Base-by-base conservation (phyloP, 768 basidiomycete species). In the Daedaleopsis nitida region DNA sequence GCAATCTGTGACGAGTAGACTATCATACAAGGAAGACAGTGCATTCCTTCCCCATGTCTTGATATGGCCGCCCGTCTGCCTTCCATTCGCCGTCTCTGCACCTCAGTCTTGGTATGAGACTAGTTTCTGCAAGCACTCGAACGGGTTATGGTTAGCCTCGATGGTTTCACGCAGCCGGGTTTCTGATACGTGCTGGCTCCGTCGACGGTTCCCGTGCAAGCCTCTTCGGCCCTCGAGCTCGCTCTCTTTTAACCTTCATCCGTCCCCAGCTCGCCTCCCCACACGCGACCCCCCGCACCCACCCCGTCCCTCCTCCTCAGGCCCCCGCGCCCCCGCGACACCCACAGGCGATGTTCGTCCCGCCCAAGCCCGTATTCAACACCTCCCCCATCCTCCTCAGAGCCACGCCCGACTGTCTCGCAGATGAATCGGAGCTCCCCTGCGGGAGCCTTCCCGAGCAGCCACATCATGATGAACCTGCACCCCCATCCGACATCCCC, bases 401-500 rank as follows among this genome's bases (percentile, higher is more conserved):
- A 7, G 24, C 47, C 47, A 21, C 47, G 39, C 17, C 39, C 39
- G 39, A 42, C 37, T 38, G 37, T 14, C 37, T 14, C 8, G 12
- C 2, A 8, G 19, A n/a, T n/a, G n/a, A n/a, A n/a, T n/a, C n/a
- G n/a, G n/a, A n/a, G n/a, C n/a, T n/a, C n/a, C n/a, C n/a, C n/a
- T n/a, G n/a, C 42, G 42, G 4, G 42, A 63, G 68, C 55, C 62
- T 55, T 1, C 34, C 52, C n/a, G 14, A 32, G 3, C 27, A 32
- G 27, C 27, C 57, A 51, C 62, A 3, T 42, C 23, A n/a, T n/a
- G n/a, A n/a, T n/a, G n/a, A n/a, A n/a, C n/a, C 17, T 67, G 64
- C 60, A 39, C 35, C 48, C 57, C 60, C 27, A 32, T 32, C 27
- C 51, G 8, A 62, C 37, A 21, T 60, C 49, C 66, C 68, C 44